phyloP scores from a whole-genome alignment of 2,329 filamentous ascomycete species.

The Botrytis galanthina region DNA sequence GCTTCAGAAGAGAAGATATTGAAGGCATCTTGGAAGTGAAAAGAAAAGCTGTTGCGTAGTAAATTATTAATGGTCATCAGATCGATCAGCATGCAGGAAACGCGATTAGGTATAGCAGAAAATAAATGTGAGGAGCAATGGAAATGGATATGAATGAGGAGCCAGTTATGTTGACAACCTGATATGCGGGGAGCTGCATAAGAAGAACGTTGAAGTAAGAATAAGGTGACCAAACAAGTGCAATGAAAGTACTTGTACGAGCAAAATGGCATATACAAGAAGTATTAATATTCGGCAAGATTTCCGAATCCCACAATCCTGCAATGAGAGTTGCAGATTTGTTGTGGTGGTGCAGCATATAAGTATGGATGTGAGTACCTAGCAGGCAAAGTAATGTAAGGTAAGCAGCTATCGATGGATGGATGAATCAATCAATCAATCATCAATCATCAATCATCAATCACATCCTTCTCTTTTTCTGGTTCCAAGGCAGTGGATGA shows the following conservation, averaged over 20 bases:
- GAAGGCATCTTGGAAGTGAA: constrained; percentile 32
- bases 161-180: constrained; percentile 16
- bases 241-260: constrained; percentile 5
- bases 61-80: constrained; percentile 17
- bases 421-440: background rate
- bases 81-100: constrained; percentile 22
- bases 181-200: constrained; percentile 18
- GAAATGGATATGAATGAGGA: constrained; percentile 4
- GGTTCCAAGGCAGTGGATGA: constrained; percentile 7
- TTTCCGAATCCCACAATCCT: constrained; percentile 6
- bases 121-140: constrained; percentile 9
- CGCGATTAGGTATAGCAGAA: constrained; percentile 20
- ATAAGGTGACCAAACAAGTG: constrained; percentile 3
- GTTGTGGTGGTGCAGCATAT: background rate
- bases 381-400: background rate
- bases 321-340: constrained; percentile 9
- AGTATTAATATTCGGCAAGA: constrained; percentile 2
- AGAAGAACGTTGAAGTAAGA: constrained; percentile 12
- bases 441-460: constrained; percentile 2
- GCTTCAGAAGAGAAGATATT: constrained; percentile 35
- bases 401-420: background rate
- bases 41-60: background rate
- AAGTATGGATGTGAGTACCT: background rate
- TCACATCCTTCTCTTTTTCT: background rate
- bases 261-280: constrained; percentile 8